A percentile compares a stretch with the other conserved stretches of the same genome.
These are phyloP conservation scores for Podaxis pistillaris DNA, from an alignment of 768 basidiomycete species.

Conservation along the genomic window DNA sequence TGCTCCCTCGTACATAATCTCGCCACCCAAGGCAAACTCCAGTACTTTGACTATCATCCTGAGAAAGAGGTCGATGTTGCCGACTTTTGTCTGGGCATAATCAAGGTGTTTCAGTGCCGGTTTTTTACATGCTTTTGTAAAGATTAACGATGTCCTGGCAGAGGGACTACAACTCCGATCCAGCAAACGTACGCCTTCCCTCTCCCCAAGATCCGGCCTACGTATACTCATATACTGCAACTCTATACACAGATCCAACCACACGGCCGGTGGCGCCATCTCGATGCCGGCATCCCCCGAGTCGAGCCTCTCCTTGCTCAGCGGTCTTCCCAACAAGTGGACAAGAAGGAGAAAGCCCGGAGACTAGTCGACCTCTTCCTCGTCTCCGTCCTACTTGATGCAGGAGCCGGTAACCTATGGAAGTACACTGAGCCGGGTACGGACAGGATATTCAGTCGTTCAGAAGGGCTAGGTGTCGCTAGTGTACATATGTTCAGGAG, in stretches of 20 bases:
- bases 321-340: slow-evolving; percentile 50
- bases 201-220: neutral
- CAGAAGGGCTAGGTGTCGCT: slow-evolving; percentile 85
- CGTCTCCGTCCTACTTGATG: slow-evolving; percentile 91
- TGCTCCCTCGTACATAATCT: slow-evolving; percentile 78
- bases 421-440: slow-evolving; percentile 61
- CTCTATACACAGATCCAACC: slow-evolving; percentile 64
- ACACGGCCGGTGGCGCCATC: slow-evolving; percentile 88
- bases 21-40: slow-evolving; percentile 68
- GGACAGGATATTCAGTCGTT: slow-evolving; percentile 57
- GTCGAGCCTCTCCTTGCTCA: slow-evolving; percentile 56
- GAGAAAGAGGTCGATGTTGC: slow-evolving; percentile 70
- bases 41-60: slow-evolving; percentile 86
- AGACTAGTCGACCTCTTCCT: slow-evolving; percentile 87
- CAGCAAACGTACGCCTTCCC: slow-evolving; percentile 41
- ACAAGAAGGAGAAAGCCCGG: slow-evolving; percentile 59
- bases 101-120: slow-evolving; percentile 49
- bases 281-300: slow-evolving; percentile 54
- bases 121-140: neutral
- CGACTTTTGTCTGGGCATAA: slow-evolving; percentile 73
- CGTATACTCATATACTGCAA: neutral
- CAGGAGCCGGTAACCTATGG: slow-evolving; percentile 89
- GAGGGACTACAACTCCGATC: slow-evolving; percentile 14
- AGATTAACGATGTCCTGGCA: slow-evolving; percentile 6
- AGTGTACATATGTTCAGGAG: slow-evolving; percentile 85